Base-by-base conservation (phyloP, 2,329 filamentous ascomycete species). In the Aspergillus tamarii region DNA sequence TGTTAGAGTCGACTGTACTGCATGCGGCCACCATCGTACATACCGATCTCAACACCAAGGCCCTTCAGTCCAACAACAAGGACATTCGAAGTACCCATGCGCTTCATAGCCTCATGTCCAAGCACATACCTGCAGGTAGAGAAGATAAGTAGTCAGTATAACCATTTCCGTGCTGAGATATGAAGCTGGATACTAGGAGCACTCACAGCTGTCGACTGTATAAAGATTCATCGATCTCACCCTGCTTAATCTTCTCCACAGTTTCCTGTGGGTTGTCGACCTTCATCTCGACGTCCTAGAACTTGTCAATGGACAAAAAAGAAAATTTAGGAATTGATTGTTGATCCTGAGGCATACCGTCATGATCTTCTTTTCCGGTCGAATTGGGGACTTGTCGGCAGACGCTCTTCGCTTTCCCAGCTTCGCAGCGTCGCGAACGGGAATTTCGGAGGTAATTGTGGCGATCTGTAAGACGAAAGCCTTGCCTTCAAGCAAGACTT, bases 71-170 rank as follows among this genome's bases (percentile, higher is more conserved):
- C 95, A 66, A 94, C 91, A 62, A 99, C 86, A 59, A 99, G 91
- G 64, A 99, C 88, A 76, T 98, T 96, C 61, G 95, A 98, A 66
- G 93, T 92, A 74, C 94, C 88, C 95, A 99, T 99, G 74, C 95
- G 93, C 86, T 96, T 98, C 95, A 99, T 99, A 69, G 95, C 88
- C 78, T 91, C 88, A 75, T 91, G 88, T 61, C 95, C 88, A 61
- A 91, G 85, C 61, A 91, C 88, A 72, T 91, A 91, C 58, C 81
- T 83, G 64, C 43, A 59, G 50, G 34, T 14, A 26, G 36, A 36
- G 50, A 21, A 52, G 12, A 58, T 23, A 43, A 55, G 1, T 19
- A 23, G 12, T 55, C n/a, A 55, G n/a, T 19, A 36, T 36, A 39
- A 19, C n/a, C 3, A 23, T 9, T 39, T 36, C 23, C 16, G 11